Conservation (phyloP, 257 asterid species). For the Coffea eugenioides region DNA sequence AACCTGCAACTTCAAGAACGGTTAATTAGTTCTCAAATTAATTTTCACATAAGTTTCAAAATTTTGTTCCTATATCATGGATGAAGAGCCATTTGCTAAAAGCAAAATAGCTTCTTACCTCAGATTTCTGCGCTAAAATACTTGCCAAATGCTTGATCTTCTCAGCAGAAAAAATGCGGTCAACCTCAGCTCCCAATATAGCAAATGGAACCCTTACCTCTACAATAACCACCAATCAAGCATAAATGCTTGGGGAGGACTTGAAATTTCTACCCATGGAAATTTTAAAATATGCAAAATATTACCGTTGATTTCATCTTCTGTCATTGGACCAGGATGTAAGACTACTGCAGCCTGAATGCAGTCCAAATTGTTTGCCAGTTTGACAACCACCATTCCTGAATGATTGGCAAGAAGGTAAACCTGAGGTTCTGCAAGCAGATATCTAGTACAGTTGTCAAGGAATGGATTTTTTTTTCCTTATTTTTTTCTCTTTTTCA, state of each 20-base stretch:
- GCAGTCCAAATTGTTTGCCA: slow-evolving; percentile 47
- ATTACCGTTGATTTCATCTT: slow-evolving; percentile 57
- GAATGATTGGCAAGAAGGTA: slow-evolving; percentile 2
- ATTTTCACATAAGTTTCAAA: neutral
- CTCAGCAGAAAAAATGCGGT: slow-evolving; percentile 43
- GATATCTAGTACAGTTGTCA: too few relatives aligned
- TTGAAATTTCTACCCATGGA: neutral
- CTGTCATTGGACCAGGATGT: slow-evolving; percentile 62
- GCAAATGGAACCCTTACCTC: slow-evolving; percentile 62
- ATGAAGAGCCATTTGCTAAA: neutral
- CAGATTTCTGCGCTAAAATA: slow-evolving; percentile 41
- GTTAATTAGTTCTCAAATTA: neutral
- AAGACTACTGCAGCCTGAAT: slow-evolving; percentile 54
- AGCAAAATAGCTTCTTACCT: slow-evolving; percentile 26
- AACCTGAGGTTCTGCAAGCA: too few relatives aligned
- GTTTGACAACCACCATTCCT: slow-evolving; percentile 48
- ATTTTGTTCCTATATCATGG: neutral
- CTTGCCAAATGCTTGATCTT: slow-evolving; percentile 32
- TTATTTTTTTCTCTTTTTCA: neutral
- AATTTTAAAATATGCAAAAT: neutral
- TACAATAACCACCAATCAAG: slow-evolving; percentile 22
- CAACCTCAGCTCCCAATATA: slow-evolving; percentile 59
- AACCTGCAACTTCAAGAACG: slow-evolving; percentile 36
- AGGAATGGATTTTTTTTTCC: neutral
- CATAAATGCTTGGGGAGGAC: neutral